These are phyloP conservation scores for Candolleomyces aberdarensis DNA, from an alignment of 768 basidiomycete genomes.

Conservation along the genomic window DNA sequence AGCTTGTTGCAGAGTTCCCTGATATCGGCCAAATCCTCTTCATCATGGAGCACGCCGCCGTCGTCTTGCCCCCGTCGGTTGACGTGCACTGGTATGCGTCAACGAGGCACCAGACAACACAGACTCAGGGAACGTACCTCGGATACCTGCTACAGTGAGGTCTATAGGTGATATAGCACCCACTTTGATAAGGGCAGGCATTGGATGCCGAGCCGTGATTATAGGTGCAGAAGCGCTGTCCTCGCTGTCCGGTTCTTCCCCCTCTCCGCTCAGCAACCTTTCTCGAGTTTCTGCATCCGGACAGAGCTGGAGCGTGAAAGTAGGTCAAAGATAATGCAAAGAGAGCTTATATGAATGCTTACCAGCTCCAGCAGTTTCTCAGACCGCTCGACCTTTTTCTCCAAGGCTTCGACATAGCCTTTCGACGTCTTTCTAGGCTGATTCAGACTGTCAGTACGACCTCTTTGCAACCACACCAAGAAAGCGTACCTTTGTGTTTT, in stretches of 20 bases:
- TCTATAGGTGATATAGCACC: too few species aligned
- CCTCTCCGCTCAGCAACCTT: neutral
- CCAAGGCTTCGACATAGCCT: conserved; percentile 57
- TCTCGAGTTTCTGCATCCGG: conserved; percentile 60
- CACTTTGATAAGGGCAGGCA: too few species aligned
- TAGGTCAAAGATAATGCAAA: neutral
- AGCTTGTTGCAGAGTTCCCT: conserved; percentile 19
- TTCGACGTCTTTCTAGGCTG: neutral
- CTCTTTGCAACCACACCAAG: conserved; percentile 11
- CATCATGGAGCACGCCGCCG: conserved; percentile 34
- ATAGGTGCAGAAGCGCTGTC: too few species aligned
- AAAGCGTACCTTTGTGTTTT: conserved; percentile 54
- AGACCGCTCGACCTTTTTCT: conserved; percentile 57
- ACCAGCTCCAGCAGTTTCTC: conserved; percentile 50
- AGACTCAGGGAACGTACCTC: too few species aligned
- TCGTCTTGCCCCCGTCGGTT: conserved; percentile 23
- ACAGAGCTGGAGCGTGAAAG: conserved; percentile 41
- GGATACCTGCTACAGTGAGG: too few species aligned
- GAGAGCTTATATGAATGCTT: conserved; percentile 8
- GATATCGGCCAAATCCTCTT: conserved; percentile 17
- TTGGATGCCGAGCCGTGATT: too few species aligned
- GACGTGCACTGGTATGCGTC: too few species aligned
- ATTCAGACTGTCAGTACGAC: neutral
- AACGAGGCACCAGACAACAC: too few species aligned
- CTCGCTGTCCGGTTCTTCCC: too few species aligned